A percentile compares a stretch with the other conserved stretches of the same genome.
phyloP scores from a whole-genome alignment of 2,329 filamentous ascomycete species.

The Fusarium tupiense region DNA sequence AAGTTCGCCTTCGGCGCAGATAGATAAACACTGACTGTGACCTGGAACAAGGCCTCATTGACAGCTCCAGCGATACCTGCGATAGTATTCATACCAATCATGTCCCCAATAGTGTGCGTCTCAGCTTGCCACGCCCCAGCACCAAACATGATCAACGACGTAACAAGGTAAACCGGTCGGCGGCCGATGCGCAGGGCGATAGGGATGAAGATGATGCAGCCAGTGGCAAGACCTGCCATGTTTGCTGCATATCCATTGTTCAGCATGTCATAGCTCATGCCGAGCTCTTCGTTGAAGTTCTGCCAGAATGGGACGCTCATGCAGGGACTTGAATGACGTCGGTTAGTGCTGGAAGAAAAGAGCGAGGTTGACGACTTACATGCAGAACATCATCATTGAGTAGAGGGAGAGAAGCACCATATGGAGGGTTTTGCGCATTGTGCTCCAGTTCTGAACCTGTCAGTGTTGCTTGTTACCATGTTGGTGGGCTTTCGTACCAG shows the following conservation, averaged over 20 bases:
- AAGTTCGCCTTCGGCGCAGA: rapidly evolving
- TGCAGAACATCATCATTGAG: slow-evolving; percentile 33
- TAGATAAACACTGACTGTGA: slow-evolving; percentile 39
- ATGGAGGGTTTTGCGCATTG: slow-evolving; percentile 17
- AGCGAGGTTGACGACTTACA: neutral
- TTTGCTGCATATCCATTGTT: slow-evolving; percentile 43
- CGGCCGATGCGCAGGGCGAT: slow-evolving; percentile 47
- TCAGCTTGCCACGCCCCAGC: slow-evolving; percentile 38
- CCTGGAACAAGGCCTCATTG: slow-evolving; percentile 51
- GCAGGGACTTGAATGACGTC: slow-evolving; percentile 9
- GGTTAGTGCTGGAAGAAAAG: rapidly evolving
- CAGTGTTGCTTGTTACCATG: neutral
- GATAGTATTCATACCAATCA: slow-evolving; percentile 38
- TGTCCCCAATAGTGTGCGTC: slow-evolving; percentile 32
- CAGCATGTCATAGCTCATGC: slow-evolving; percentile 34
- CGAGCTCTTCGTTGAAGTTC: slow-evolving; percentile 29
- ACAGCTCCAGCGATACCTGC: slow-evolving; percentile 50
- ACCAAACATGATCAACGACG: slow-evolving; percentile 34
- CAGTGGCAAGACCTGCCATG: slow-evolving; percentile 43
- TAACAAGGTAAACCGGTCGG: slow-evolving; percentile 44
- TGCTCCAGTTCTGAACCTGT: slow-evolving; percentile 26
- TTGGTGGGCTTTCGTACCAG: slow-evolving; percentile 4
- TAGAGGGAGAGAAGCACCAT: slow-evolving; percentile 25
- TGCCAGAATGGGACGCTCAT: slow-evolving; percentile 33
- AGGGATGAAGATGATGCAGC: slow-evolving; percentile 48